phyloP scores from a whole-genome alignment of 2,329 filamentous ascomycete species.

The Colletotrichum noveboracense region DNA sequence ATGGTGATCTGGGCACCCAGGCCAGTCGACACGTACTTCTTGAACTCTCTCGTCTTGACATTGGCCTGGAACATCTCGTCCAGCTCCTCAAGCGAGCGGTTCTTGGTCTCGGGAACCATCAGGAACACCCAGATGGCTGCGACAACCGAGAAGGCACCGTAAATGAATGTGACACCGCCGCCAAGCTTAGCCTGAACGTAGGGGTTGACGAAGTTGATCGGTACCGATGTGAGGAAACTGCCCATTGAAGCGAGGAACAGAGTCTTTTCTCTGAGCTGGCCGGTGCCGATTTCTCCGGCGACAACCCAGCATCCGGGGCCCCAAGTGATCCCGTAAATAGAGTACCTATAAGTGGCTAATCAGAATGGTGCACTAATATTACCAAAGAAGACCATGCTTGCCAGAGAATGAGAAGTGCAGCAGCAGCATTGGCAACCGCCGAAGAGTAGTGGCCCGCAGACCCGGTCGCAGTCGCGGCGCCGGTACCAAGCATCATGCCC shows the following conservation, averaged over 20 bases:
- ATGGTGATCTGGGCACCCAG: not conserved
- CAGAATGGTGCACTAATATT: too few relatives aligned
- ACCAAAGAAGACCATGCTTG: too few relatives aligned
- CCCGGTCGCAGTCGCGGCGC: not conserved
- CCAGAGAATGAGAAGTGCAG: not conserved
- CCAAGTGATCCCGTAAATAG: not conserved
- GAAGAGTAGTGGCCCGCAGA: not conserved
- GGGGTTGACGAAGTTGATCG: constrained; percentile 23
- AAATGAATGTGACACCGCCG: constrained; percentile 26
- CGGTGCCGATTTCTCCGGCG: constrained; percentile 14
- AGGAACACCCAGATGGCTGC: constrained; percentile 19
- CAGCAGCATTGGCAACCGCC: not conserved
- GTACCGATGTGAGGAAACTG: constrained; percentile 6
- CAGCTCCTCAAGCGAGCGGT: constrained; percentile 23
- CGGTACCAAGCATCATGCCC: not conserved
- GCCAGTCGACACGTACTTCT: not conserved
- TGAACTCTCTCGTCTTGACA: constrained; percentile 4
- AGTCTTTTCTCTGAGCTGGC: constrained; percentile 21
- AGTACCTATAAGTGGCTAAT: not conserved
- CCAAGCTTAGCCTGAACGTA: constrained; percentile 24
- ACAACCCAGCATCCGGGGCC: not conserved
- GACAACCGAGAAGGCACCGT: constrained; percentile 24
- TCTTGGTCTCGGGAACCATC: constrained; percentile 10
- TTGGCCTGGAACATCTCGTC: constrained; percentile 22
- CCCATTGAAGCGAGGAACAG: constrained; percentile 12